phyloP scores from a whole-genome alignment of 371 early-diverging fungal genomes.

The Mortierella sp. region DNA sequence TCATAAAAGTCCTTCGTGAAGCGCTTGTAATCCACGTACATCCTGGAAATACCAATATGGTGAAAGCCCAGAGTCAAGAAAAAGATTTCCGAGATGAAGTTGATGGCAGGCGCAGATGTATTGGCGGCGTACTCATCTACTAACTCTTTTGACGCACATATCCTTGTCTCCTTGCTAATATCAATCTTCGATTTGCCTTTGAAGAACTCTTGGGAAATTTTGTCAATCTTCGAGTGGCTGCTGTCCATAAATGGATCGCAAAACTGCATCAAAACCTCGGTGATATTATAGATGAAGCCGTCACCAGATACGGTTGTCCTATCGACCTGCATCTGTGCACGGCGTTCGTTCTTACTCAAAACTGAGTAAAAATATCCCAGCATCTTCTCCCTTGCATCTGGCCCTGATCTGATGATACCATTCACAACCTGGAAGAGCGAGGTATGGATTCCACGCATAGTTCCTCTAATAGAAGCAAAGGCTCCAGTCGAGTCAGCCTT shows the following conservation, averaged over 20 bases:
- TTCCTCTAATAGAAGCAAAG: conserved; percentile 77
- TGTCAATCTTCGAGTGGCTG: conserved; percentile 72
- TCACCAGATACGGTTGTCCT: conserved; percentile 81
- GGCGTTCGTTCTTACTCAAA: conserved; percentile 76
- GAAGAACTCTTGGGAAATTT: conserved; percentile 35
- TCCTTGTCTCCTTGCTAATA: conserved; percentile 81
- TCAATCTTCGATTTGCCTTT: conserved; percentile 63
- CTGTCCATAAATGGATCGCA: conserved; percentile 89
- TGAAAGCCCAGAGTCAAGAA: conserved; percentile 81
- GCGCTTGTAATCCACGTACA: conserved; percentile 74
- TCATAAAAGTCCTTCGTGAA: conserved; percentile 78
- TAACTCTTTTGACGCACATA: conserved; percentile 81
- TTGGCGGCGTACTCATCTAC: conserved; percentile 67
- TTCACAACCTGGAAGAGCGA: conserved; percentile 77
- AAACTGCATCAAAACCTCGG: conserved; percentile 74
- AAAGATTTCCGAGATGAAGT: conserved; percentile 94
- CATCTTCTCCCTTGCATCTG: conserved; percentile 69
- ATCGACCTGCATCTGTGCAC: conserved; percentile 90
- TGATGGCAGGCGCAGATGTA: conserved; percentile 52
- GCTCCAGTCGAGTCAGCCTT: conserved; percentile 69
- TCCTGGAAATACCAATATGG: conserved; percentile 86
- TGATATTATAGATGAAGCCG: conserved; percentile 89
- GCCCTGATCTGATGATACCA: conserved; percentile 77
- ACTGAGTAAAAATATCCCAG: conserved; percentile 76
- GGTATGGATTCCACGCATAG: conserved; percentile 70